A percentile compares a stretch with the other conserved stretches of the same genome.
Evolutionary conservation across 352 stramenopile genomes (phyloP).

Genomic region (Globisporangium ultimum): DNA sequence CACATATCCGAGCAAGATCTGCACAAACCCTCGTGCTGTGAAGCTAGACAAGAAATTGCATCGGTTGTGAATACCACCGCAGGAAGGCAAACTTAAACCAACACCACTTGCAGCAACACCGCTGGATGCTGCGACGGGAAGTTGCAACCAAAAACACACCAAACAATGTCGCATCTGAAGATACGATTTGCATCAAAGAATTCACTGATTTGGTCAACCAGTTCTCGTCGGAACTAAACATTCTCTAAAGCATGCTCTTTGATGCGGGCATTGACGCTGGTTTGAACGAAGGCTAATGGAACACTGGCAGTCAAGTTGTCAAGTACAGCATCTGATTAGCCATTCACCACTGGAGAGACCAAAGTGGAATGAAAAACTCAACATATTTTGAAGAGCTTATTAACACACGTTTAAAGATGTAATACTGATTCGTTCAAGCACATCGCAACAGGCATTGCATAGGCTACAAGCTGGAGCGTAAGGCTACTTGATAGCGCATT

Average conservation of each 20-base stretch:
- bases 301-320: background rate
- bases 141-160: background rate
- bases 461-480: no score
- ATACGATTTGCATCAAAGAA: background rate
- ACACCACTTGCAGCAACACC: conserved; percentile 21
- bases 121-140: background rate
- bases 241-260: conserved; percentile 16
- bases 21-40: conserved; percentile 31
- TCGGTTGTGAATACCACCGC: conserved; percentile 46
- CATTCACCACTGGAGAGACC: no score
- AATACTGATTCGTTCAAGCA: no score
- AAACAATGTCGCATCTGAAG: background rate
- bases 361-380: no score
- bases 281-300: background rate
- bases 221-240: conserved; percentile 11
- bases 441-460: no score
- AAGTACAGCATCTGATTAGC: background rate
- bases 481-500: no score
- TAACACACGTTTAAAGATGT: no score
- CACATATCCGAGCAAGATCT: conserved; percentile 47
- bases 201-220: background rate
- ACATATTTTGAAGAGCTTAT: no score
- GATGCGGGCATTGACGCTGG: background rate
- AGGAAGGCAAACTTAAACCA: conserved; percentile 53
- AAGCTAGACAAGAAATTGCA: conserved; percentile 49